These are phyloP conservation scores for Fonsecaea nubica DNA, from an alignment of 2,329 filamentous ascomycete genomes.

Conservation along the genomic window DNA sequence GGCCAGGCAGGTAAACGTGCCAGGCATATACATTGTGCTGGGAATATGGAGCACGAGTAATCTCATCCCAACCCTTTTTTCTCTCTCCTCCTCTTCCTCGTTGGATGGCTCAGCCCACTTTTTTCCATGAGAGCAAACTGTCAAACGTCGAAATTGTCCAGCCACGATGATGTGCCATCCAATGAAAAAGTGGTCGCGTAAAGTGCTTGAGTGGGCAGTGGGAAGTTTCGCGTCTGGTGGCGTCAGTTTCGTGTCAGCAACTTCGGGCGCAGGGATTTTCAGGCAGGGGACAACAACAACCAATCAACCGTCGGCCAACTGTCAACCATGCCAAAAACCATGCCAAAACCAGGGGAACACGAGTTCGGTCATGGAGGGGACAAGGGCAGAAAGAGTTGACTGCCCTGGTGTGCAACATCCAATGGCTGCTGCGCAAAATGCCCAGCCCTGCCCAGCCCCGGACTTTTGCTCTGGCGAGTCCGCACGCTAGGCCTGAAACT, in stretches of 20 bases:
- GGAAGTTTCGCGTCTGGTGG: conserved; percentile 20
- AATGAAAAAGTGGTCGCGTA: conserved; percentile 18
- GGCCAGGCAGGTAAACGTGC: neutral
- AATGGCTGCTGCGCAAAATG: neutral
- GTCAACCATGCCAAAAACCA: neutral
- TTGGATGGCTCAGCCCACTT: conserved; percentile 7
- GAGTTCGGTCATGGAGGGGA: conserved; percentile 8
- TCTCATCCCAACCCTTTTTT: conserved; percentile 7
- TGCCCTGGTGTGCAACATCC: neutral
- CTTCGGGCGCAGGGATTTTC: conserved; percentile 5
- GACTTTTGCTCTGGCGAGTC: conserved; percentile 22
- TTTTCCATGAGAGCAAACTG: neutral
- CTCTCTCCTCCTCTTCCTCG: neutral
- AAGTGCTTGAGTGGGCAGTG: neutral
- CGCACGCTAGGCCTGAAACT: conserved; percentile 21
- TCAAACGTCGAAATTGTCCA: neutral
- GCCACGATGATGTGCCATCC: conserved; percentile 7
- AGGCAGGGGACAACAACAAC: conserved; percentile 1
- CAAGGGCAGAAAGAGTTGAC: neutral
- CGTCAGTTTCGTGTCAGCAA: conserved; percentile 25
- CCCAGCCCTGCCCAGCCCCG: conserved; percentile 17
- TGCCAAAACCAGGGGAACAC: conserved; percentile 5
- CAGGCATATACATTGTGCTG: neutral
- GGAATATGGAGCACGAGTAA: neutral
- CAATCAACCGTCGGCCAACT: neutral